Evolutionary conservation across 306 rosid genomes (phyloP), one percentile per base, ranked within the genome.

Genomic region (Inga oerstediana): DNA sequence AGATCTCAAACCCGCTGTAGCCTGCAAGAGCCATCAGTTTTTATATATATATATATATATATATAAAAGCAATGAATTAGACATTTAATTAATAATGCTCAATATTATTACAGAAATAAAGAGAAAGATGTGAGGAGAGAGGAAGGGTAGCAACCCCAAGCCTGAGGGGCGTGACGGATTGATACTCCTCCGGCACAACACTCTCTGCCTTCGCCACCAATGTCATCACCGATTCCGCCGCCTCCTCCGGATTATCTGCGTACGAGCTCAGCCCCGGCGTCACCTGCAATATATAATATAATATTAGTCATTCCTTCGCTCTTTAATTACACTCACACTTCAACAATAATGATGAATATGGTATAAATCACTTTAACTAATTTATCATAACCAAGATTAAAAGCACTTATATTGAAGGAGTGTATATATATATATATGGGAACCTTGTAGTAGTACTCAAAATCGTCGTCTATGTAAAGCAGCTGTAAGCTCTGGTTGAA

Each of bases 181-280:
- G 90, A 46, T 75, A 84, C 22, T 82, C 86, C 59, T 74, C 61
- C 6, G 95, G 95, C 41, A 91, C 89, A 43, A 81, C 95, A n/a
- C 65, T 30, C 35, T 86, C 82, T 0, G 92, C 93, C 45, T 88
- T 45, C 3, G 62, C 87, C 43, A 91, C 75, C 20, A 91, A 85
- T 24, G 76, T 20, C 48, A 70, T 15, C 72, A 91, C 74, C 51
- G 95, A 89, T 12, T 85, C 77, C 15, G 93, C 93, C n/a, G 92
- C 93, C 44, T 54, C 27, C 22, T 78, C 81, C 48, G 93, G 95
- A 27, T 84, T 51, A 58, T 67, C 15, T 4, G 95, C 89, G 46
- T 77, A 85, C 10, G 86, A 81, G 54, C 93, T 91, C 78, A 91
- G 24, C 10, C 95, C 95, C 17, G 92, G 93, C 65, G 82, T 80